Evolutionary conservation across 2,329 filamentous ascomycete species (phyloP).

Genomic region (Endocalyx cinctus): DNA sequence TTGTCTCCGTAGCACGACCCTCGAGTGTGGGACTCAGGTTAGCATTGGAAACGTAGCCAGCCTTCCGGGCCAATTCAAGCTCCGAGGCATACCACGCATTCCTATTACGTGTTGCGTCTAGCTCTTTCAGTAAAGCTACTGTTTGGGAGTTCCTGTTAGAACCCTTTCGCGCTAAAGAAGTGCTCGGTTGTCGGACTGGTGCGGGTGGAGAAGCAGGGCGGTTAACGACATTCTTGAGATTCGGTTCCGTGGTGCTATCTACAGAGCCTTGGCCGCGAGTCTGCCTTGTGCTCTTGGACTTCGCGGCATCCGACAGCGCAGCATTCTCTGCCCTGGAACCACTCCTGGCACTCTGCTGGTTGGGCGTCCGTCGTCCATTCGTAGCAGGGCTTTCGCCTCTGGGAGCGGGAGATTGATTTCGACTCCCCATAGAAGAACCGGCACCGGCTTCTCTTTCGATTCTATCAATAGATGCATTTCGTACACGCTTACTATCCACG

Average conservation of each 20-base stretch:
- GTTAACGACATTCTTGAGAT: conserved; percentile 35
- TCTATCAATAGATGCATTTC: conserved; percentile 48
- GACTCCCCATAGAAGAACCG: conserved; percentile 32
- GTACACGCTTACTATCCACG: conserved; percentile 37
- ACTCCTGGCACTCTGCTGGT: conserved; percentile 39
- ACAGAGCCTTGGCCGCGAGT: conserved; percentile 60
- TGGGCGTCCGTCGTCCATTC: conserved; percentile 63
- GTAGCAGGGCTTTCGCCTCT: conserved; percentile 47
- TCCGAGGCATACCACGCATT: conserved; percentile 98
- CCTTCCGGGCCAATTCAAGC: conserved; percentile 82
- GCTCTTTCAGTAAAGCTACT: conserved; percentile 75
- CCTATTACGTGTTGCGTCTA: conserved; percentile 76
- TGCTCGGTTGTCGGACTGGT: conserved; percentile 51
- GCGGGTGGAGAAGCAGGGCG: conserved; percentile 56
- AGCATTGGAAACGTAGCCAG: conserved; percentile 74
- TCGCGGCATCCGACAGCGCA: conserved; percentile 32
- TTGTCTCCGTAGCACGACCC: conserved; percentile 68
- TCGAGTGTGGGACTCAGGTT: conserved; percentile 71
- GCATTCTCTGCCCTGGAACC: conserved; percentile 32
- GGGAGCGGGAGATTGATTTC: conserved; percentile 34
- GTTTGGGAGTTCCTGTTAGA: conserved; percentile 61
- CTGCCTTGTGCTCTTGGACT: conserved; percentile 44
- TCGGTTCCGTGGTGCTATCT: conserved; percentile 61
- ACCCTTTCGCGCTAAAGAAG: conserved; percentile 55
- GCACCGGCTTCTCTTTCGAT: conserved; percentile 28